These are phyloP conservation scores for Fomitopsis serialis DNA, from an alignment of 768 basidiomycete species.

Conservation along the genomic window DNA sequence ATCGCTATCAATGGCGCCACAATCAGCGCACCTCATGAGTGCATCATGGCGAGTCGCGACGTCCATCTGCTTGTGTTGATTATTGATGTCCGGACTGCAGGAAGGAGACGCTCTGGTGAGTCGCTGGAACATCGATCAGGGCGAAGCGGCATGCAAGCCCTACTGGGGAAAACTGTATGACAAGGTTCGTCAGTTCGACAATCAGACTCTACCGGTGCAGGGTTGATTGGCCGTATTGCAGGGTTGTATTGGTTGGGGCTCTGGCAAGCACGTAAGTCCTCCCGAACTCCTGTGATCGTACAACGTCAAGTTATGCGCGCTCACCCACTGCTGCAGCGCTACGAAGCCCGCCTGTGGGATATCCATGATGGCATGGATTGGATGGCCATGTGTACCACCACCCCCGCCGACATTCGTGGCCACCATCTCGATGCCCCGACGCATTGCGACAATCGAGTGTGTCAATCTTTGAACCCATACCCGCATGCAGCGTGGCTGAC, in stretches of 20 bases:
- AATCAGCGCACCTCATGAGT: constrained; percentile 6
- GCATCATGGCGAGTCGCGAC: constrained; percentile 6
- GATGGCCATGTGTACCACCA: constrained; percentile 16
- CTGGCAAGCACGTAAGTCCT: constrained; percentile 1
- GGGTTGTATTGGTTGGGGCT: not conserved
- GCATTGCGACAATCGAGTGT: constrained; percentile 10
- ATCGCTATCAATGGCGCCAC: constrained; percentile 7
- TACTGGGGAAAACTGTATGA: constrained; percentile 9
- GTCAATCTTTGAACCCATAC: not conserved
- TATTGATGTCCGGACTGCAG: not conserved
- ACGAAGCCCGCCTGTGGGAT: constrained; percentile 15
- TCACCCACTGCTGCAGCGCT: constrained; percentile 8
- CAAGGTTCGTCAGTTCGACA: constrained; percentile 6
- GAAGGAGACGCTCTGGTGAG: constrained; percentile 2
- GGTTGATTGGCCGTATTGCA: no score
- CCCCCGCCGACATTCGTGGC: constrained; percentile 8
- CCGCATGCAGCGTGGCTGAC: not conserved
- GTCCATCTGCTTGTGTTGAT: not conserved
- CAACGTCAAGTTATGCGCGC: no score
- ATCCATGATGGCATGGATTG: constrained; percentile 18
- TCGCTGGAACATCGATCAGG: constrained; percentile 8
- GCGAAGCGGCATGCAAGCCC: constrained; percentile 8
- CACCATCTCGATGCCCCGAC: constrained; percentile 5
- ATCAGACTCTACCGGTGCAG: no score
- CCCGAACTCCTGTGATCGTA: no score